Evolutionary conservation across 2,329 filamentous ascomycete species (phyloP), one percentile per base, ranked within the genome.

Genomic region (Penicillium hesseltinei): DNA sequence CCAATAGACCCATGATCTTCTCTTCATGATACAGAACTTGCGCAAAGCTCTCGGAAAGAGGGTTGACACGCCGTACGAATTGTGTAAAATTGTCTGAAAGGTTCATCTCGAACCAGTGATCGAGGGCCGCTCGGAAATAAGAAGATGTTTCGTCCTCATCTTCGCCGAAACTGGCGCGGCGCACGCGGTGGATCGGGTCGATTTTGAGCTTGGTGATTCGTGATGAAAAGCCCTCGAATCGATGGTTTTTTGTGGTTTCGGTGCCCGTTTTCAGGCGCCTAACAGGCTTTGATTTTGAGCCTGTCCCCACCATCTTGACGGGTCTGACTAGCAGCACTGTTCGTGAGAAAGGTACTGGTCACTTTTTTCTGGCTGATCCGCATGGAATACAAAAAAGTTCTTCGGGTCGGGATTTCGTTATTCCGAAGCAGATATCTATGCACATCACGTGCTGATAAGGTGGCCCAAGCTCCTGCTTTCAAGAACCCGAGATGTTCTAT

Each of bases 41-140:
- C 23, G 92, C 88, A 43, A 99, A 83, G 70, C 88, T 97, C 74
- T 97, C 92, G 79, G 87, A 93, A 53, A 96, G 82, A 54, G 90
- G 87, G 65, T 84, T 81, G 46, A 91, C 86, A 71, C 90, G 85
- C 62, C 87, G 85, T 65, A 87, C 84, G 76, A 99, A 97, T 42
- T 81, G 79, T 48, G 85, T 85, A 70, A 96, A 99, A 36, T 82
- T 84, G 62, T 89, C 87, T 17, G 93, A 92, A 61, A 97, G 81
- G 76, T 97, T 97, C 74, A 96, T 84, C 67, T 97, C 94, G 54
- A 84, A 80, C 94, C 94, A 99, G 83, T 90, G 90, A 62, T 92
- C 86, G 62, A 97, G 80, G 1, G 91, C 87, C 45, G 86, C 87
- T 66, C 87, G 85, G 67, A 99, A 92, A 76, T 96, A 94, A 21